Base-by-base conservation (phyloP, 148 eudicot species). In the Dianthus caryophyllus region DNA sequence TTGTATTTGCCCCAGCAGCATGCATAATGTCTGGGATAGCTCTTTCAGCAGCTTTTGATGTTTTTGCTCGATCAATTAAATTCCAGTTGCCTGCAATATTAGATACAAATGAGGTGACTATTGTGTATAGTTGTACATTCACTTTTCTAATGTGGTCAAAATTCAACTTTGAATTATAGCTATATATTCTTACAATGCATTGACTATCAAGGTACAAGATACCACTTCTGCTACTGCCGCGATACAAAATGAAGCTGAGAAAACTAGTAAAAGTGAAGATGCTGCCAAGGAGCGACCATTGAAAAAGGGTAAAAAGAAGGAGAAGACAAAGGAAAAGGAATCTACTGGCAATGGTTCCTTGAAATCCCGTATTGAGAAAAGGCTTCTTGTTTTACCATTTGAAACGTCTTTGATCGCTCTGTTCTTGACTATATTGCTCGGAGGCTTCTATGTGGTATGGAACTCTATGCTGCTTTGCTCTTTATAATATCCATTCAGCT, bases 1-100 rank as follows among this genome's bases (percentile, higher is more conserved):
- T 94, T 78, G 98, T 94, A 46, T 82, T 94, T 78, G 98, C 98
- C 55, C 97, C 97, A 49, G 98, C 98, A 50, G 98, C 98, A 77
- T 94, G 97, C 77, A 94, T 94, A 73, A 67, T 84, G 83, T 94
- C 98, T 73, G 98, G 98, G 72, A 94, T 94, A 76, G 98, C 98
- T 41, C 90, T 94, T 65, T 94, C 98, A 9, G 95, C 77, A 88
- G 89, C 98, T 38, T 94, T 94, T 71, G 82, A 75, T 66, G 92
- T 86, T 67, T 84, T 94, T 66, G 84, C 98, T 9, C 77, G 87
- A 65, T 94, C 98, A 64, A 82, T 94, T 63, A 94, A 94, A 75
- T 84, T 74, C 66, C 85, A 86, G 75, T 71, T 88, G 74, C 78
- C 81, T 65, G 78, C 82, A 65, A 30, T 55, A 59, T 67, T 80